phyloP scores from a whole-genome alignment of 1,139 yeast genomes.

The Geotrichum siamense region DNA sequence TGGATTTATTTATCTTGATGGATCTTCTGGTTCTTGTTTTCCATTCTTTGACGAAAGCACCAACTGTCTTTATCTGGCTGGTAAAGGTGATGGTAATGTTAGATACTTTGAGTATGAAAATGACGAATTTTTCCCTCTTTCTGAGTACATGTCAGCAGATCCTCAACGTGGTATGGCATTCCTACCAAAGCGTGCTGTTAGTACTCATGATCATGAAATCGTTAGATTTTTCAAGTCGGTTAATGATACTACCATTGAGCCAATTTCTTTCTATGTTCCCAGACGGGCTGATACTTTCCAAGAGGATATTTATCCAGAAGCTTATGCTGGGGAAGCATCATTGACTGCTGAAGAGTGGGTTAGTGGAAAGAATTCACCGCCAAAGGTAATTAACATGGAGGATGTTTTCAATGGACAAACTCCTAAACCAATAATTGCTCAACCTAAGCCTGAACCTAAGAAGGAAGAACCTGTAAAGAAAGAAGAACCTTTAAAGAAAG shows the following conservation, averaged over 20 bases:
- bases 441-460: conserved; percentile 29
- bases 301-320: conserved; percentile 85
- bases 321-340: conserved; percentile 75
- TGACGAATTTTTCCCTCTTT: conserved; percentile 71
- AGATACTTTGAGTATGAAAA: conserved; percentile 77
- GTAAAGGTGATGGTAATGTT: conserved; percentile 97
- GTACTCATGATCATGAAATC: conserved; percentile 77
- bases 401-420: conserved; percentile 70
- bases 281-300: conserved; percentile 91
- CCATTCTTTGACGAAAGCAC: conserved; percentile 83
- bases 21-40: conserved; percentile 88
- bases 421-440: conserved; percentile 25
- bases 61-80: conserved; percentile 78
- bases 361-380: conserved; percentile 67
- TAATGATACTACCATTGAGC: conserved; percentile 75
- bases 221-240: conserved; percentile 76
- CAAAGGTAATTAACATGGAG: conserved; percentile 71
- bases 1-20: conserved; percentile 77
- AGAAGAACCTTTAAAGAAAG: conserved; percentile 35
- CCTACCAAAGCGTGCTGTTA: conserved; percentile 75
- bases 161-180: conserved; percentile 96
- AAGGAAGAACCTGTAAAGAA: conserved; percentile 15
- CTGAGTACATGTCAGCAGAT: conserved; percentile 80
- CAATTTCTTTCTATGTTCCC: conserved; percentile 86
- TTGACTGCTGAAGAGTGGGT: conserved; percentile 73